Conservation (phyloP, 2,329 filamentous ascomycete genomes). For the Podosphaera xanthii region DNA sequence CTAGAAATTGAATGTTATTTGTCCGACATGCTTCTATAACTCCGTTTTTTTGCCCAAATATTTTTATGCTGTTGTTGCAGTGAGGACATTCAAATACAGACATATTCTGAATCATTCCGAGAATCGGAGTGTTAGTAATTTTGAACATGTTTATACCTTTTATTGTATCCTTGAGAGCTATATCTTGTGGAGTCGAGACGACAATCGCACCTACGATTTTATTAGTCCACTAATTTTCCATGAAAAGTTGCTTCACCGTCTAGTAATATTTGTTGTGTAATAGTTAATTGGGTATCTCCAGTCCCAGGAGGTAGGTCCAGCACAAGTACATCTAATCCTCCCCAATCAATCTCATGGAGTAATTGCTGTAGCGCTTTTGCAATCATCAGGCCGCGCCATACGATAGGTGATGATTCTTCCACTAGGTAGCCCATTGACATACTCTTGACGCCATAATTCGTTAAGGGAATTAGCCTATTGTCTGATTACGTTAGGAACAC, state of each 20-base stretch:
- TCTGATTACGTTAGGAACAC: slow-evolving; percentile 23
- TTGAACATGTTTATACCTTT: slow-evolving; percentile 86
- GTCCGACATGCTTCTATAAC: slow-evolving; percentile 48
- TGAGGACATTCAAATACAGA: slow-evolving; percentile 59
- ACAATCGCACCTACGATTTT: slow-evolving; percentile 43
- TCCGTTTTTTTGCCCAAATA: slow-evolving; percentile 47
- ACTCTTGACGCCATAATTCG: slow-evolving; percentile 86
- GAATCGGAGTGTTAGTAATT: slow-evolving; percentile 47
- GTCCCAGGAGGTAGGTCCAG: slow-evolving; percentile 86
- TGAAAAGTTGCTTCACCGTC: slow-evolving; percentile 34
- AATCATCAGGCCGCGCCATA: slow-evolving; percentile 92
- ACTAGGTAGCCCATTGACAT: slow-evolving; percentile 98
- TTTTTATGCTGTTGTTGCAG: slow-evolving; percentile 49
- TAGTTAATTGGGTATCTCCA: slow-evolving; percentile 88
- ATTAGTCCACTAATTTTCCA: slow-evolving; percentile 3
- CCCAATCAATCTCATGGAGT: slow-evolving; percentile 88
- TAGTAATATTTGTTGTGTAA: slow-evolving; percentile 79
- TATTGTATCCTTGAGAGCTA: slow-evolving; percentile 76
- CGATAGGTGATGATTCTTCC: slow-evolving; percentile 56
- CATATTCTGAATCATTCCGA: slow-evolving; percentile 90
- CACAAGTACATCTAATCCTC: slow-evolving; percentile 65
- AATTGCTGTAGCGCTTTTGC: slow-evolving; percentile 94
- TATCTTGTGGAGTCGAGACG: slow-evolving; percentile 79
- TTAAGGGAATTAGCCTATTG: slow-evolving; percentile 65
- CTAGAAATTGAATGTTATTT: slow-evolving; percentile 56